Percentiles rank a stretch among this genome's conserved stretches.
Conservation (phyloP, 2,329 filamentous ascomycete species). For the Tolypocladium guangdongense region DNA sequence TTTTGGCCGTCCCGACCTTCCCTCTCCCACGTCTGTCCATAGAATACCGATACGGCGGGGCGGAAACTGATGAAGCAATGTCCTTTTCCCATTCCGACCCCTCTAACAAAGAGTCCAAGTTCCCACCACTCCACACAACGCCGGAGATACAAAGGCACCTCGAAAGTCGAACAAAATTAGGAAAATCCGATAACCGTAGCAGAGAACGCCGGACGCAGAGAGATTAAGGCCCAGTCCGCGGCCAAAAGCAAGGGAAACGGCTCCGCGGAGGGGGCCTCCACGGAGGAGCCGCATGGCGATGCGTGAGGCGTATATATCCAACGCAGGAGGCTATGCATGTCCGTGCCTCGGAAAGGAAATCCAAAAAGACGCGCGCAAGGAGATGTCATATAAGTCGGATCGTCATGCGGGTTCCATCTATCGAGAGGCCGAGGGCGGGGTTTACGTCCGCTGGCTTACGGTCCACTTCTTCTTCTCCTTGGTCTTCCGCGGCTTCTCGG, state of each 20-base stretch:
- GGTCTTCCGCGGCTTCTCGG: slow-evolving; percentile 9
- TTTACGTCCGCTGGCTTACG: slow-evolving; percentile 30
- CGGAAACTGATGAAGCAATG: neutral
- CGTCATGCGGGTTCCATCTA: neutral
- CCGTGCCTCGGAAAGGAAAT: neutral
- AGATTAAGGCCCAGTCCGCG: neutral
- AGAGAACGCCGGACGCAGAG: neutral
- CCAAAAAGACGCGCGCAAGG: neutral
- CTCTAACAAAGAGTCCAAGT: neutral
- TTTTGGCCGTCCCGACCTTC: neutral
- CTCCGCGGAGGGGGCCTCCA: neutral
- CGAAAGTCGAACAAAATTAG: neutral
- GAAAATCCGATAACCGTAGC: neutral
- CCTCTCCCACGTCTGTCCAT: neutral
- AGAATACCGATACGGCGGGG: neutral
- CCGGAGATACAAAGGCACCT: neutral
- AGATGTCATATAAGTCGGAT: neutral
- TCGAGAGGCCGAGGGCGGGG: neutral
- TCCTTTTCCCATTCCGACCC: neutral
- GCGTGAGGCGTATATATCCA: neutral
- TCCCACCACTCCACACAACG: neutral
- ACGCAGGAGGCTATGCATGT: neutral
- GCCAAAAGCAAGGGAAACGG: neutral
- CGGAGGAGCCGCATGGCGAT: neutral
- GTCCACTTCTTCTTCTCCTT: slow-evolving; percentile 38